phyloP scores from a whole-genome alignment of 179 eudicot genomes.

The Drosera spatulata region DNA sequence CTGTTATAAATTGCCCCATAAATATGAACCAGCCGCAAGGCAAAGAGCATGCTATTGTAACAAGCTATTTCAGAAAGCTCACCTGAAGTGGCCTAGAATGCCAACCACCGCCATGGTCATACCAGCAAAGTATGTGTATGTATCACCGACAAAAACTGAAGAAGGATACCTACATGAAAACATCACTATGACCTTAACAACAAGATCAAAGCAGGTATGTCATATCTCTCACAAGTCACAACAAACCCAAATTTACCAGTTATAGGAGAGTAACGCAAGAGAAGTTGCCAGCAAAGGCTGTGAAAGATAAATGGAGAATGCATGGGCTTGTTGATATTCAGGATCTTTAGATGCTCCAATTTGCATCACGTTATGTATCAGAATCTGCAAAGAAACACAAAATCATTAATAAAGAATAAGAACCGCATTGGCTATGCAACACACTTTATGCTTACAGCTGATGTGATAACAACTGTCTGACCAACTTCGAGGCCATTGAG shows the following conservation, averaged over 20 bases:
- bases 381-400: slow-evolving; percentile 36
- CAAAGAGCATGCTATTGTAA: neutral
- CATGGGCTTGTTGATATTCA: slow-evolving; percentile 90
- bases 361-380: slow-evolving; percentile 89
- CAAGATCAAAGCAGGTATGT: neutral
- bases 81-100: slow-evolving; percentile 92
- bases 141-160: slow-evolving; percentile 96
- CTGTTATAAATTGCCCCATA: too few relatives aligned
- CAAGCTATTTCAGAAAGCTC: neutral
- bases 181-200: neutral
- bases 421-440: neutral
- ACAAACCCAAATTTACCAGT: slow-evolving; percentile 45
- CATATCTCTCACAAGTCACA: neutral
- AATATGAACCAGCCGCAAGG: too few relatives aligned
- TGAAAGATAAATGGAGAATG: slow-evolving; percentile 84
- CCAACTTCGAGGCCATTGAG: slow-evolving; percentile 98
- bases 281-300: slow-evolving; percentile 93
- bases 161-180: slow-evolving; percentile 72
- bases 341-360: slow-evolving; percentile 71
- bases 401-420: slow-evolving; percentile 5
- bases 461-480: slow-evolving; percentile 80
- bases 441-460: slow-evolving; percentile 53
- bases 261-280: slow-evolving; percentile 77
- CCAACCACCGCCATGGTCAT: slow-evolving; percentile 99
- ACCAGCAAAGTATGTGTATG: slow-evolving; percentile 97